Conservation (phyloP, 495 filamentous ascomycete species). For the Opeltia flavorubescens region DNA sequence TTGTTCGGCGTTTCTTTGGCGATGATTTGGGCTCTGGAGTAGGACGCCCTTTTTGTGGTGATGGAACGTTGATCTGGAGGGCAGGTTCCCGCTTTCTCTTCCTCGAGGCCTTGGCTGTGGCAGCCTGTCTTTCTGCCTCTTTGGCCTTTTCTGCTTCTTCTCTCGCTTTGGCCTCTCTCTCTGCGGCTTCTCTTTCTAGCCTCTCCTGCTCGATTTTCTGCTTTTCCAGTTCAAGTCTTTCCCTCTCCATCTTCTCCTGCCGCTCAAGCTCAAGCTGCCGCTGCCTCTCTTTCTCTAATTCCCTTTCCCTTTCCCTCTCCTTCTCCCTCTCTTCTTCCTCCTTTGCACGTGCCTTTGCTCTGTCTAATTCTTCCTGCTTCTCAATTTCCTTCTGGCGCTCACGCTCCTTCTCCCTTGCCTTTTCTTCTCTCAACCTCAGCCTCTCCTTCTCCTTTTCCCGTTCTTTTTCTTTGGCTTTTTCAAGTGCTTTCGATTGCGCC, state of each 20-base stretch:
- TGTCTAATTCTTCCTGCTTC: constrained; percentile 1
- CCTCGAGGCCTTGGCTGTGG: too few species aligned
- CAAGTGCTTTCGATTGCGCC: background rate
- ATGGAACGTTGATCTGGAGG: constrained; percentile 4
- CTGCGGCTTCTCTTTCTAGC: constrained; percentile 5
- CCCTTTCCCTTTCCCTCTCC: background rate
- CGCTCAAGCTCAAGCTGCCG: constrained; percentile 3
- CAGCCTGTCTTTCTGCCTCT: constrained; percentile 11
- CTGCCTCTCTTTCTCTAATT: constrained; percentile 1
- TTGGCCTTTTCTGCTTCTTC: constrained; percentile 1
- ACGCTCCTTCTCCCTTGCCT: constrained; percentile 8
- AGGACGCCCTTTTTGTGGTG: background rate
- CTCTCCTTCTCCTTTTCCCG: constrained; percentile 16
- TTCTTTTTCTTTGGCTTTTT: constrained; percentile 11
- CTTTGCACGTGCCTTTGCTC: background rate
- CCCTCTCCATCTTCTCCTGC: constrained; percentile 2
- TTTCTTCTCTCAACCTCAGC: constrained; percentile 2
- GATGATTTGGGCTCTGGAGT: constrained; percentile 8
- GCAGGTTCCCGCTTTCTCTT: constrained; percentile 13
- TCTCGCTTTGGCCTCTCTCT: background rate
- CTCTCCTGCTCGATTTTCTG: constrained; percentile 7
- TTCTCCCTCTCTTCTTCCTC: constrained; percentile 5
- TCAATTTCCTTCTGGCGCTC: constrained; percentile 11
- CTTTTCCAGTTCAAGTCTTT: constrained; percentile 2
- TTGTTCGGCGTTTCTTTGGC: constrained; percentile 44